phyloP scores from a whole-genome alignment of 352 stramenopile genomes.

The Phytopythium montanum region DNA sequence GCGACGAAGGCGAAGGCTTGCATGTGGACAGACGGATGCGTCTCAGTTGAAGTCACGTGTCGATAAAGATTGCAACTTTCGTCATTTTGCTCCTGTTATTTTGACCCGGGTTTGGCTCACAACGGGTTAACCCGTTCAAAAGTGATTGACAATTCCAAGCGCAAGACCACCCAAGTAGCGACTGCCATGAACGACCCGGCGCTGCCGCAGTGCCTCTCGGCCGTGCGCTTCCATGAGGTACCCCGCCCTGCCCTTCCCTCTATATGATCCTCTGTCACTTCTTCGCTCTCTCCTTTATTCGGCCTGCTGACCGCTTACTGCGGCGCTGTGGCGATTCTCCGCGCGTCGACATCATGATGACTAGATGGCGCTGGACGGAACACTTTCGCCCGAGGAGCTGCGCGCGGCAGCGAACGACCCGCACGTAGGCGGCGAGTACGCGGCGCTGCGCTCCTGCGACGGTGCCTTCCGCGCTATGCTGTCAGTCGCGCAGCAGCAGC shows the following conservation, averaged over 20 bases:
- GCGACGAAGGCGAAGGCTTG: too few relatives aligned
- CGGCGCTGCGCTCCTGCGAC: conserved; percentile 48
- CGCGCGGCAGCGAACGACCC: conserved; percentile 35
- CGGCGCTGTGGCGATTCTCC: too few relatives aligned
- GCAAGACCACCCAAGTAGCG: too few relatives aligned
- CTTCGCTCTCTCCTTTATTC: background rate
- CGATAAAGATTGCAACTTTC: too few relatives aligned
- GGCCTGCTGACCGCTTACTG: background rate
- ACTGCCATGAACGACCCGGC: conserved; percentile 27
- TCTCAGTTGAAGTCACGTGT: too few relatives aligned
- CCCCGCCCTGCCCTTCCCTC: conserved; percentile 2
- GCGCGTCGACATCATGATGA: too few relatives aligned
- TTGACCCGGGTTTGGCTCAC: too few relatives aligned
- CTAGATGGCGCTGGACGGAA: conserved; percentile 45
- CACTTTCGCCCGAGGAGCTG: conserved; percentile 34
- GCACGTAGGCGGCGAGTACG: conserved; percentile 38
- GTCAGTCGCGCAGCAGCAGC: conserved; percentile 16
- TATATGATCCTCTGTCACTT: conserved; percentile 9
- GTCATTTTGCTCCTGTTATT: too few relatives aligned
- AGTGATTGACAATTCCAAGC: too few relatives aligned
- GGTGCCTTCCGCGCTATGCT: conserved; percentile 47
- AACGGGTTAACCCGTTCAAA: too few relatives aligned
- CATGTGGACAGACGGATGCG: too few relatives aligned
- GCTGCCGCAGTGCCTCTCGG: conserved; percentile 57
- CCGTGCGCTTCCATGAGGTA: conserved; percentile 68